Conservation (phyloP, 768 basidiomycete species). For the Boletus rubroflammeus region DNA sequence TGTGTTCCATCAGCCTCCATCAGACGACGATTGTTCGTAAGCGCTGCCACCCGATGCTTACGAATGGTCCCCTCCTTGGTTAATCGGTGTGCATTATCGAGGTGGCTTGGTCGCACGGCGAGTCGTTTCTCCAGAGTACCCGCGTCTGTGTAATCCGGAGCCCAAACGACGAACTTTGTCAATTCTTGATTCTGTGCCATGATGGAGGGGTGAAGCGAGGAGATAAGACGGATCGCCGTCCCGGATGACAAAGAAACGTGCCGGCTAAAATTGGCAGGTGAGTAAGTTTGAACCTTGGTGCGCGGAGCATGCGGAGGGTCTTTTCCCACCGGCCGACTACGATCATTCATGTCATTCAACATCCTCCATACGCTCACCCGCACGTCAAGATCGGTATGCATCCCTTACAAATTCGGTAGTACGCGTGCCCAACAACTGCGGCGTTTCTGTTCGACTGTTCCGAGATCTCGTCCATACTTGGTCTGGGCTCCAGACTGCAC, state of each 20-base stretch:
- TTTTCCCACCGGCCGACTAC: neutral
- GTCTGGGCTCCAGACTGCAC: constrained; percentile 68
- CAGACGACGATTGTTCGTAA: neutral
- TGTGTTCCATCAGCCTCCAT: constrained; percentile 5
- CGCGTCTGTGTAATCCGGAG: constrained; percentile 59
- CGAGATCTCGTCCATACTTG: constrained; percentile 27
- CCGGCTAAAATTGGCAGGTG: constrained; percentile 1
- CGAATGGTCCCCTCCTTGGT: constrained; percentile 45
- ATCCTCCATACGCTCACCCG: neutral
- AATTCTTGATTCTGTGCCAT: constrained; percentile 19
- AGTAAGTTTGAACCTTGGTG: constrained; percentile 2
- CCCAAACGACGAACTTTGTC: constrained; percentile 52
- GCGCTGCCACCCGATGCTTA: constrained; percentile 31
- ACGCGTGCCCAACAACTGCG: constrained; percentile 4
- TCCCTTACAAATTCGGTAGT: neutral
- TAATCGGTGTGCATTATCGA: constrained; percentile 39
- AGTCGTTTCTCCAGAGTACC: constrained; percentile 52
- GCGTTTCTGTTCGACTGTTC: constrained; percentile 8
- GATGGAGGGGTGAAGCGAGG: neutral
- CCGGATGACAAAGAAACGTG: neutral
- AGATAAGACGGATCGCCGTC: constrained; percentile 1
- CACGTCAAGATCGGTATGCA: neutral
- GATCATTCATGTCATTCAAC: neutral
- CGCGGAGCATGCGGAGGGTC: neutral
- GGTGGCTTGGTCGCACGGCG: constrained; percentile 49